phyloP scores from a whole-genome alignment of 129 eudicot species.

The Lonicera japonica region DNA sequence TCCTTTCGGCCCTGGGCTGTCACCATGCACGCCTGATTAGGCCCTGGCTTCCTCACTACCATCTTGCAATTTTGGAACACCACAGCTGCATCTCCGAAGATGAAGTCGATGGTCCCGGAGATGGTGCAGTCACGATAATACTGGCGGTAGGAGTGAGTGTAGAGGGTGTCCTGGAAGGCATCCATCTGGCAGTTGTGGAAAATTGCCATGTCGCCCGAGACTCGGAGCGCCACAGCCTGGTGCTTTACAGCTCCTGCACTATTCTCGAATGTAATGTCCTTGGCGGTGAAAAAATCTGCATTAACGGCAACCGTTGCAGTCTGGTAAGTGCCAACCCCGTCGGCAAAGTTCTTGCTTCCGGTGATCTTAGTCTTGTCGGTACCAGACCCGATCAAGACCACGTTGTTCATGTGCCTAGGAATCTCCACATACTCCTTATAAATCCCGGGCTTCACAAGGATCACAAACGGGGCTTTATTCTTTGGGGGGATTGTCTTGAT shows the following conservation, averaged over 20 bases:
- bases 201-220: constrained; percentile 33
- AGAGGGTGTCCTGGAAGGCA: constrained; percentile 46
- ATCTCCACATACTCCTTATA: constrained; percentile 28
- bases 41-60: constrained; percentile 28
- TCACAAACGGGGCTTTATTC: constrained; percentile 9
- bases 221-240: constrained; percentile 55
- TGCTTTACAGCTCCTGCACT: constrained; percentile 33
- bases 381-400: constrained; percentile 41
- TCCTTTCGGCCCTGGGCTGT: constrained; percentile 54
- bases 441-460: constrained; percentile 33
- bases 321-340: constrained; percentile 12
- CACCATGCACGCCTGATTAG: constrained; percentile 36
- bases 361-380: constrained; percentile 33
- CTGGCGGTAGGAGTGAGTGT: constrained; percentile 38
- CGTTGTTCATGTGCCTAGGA: constrained; percentile 3
- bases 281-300: constrained; percentile 33
- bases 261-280: constrained; percentile 46
- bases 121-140: constrained; percentile 40
- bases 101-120: constrained; percentile 46
- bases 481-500: constrained; percentile 11
- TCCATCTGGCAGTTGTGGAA: constrained; percentile 38
- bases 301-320: constrained; percentile 35
- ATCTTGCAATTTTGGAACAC: constrained; percentile 44
- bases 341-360: constrained; percentile 30
- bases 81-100: constrained; percentile 48